Percentiles rank a stretch among this genome's conserved stretches.
These are phyloP conservation scores for Apiotrichum domesticum DNA, from an alignment of 1,284 basidiomycete genomes.

Conservation along the genomic window DNA sequence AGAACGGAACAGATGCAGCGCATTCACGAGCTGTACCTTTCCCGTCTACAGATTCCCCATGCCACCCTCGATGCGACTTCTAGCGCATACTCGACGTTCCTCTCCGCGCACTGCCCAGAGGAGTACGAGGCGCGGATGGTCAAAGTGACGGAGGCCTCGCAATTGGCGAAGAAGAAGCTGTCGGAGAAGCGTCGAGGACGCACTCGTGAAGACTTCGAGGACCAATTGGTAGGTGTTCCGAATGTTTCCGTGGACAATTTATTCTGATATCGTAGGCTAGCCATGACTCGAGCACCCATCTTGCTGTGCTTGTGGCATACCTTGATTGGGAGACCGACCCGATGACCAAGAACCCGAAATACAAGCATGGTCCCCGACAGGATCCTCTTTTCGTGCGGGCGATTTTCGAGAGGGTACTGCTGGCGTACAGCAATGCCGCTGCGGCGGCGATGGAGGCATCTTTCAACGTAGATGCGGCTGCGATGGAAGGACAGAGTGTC, in stretches of 20 bases:
- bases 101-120: conserved; percentile 63
- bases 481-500: conserved; percentile 2
- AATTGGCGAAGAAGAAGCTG: conserved; percentile 49
- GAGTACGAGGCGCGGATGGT: conserved; percentile 73
- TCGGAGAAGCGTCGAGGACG: conserved; percentile 34
- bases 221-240: conserved; percentile 28
- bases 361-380: conserved; percentile 16
- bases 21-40: conserved; percentile 40
- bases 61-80: conserved; percentile 64
- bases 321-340: conserved; percentile 41
- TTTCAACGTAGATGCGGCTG: conserved; percentile 57
- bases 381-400: conserved; percentile 58
- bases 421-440: conserved; percentile 52
- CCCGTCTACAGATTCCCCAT: conserved; percentile 44
- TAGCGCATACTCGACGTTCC: conserved; percentile 78
- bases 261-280: conserved; percentile 12
- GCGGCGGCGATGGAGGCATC: conserved; percentile 47
- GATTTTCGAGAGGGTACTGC: conserved; percentile 71
- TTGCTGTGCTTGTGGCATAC: conserved; percentile 28
- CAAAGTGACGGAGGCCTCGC: conserved; percentile 63
- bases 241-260: not conserved
- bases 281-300: conserved; percentile 17
- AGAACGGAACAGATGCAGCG: conserved; percentile 30
- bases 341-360: conserved; percentile 53
- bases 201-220: conserved; percentile 39